A percentile compares a stretch with the other conserved stretches of the same genome.
Conservation (phyloP, 257 asterid genomes). For the Parsonsia alboflavescens region DNA sequence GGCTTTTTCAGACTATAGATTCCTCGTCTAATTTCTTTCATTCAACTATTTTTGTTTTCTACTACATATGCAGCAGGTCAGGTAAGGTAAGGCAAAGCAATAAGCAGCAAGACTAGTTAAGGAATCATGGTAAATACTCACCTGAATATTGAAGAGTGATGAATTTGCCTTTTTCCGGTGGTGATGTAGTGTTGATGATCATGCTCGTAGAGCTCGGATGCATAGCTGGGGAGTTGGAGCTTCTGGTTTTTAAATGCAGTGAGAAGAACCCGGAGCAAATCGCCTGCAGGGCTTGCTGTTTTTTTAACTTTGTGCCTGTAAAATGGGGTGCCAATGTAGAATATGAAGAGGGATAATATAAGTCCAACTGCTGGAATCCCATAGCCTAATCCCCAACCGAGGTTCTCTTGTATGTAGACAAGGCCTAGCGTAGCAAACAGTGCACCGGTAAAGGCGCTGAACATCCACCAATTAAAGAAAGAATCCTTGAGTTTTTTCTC, state of each 20-base stretch:
- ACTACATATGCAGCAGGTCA: background rate
- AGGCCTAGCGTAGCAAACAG: constrained; percentile 67
- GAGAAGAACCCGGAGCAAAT: constrained; percentile 40
- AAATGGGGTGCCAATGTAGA: constrained; percentile 59
- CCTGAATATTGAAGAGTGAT: constrained; percentile 62
- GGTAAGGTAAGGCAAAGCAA: background rate
- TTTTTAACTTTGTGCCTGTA: constrained; percentile 68
- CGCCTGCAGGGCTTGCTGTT: constrained; percentile 56
- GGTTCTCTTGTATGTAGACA: constrained; percentile 76
- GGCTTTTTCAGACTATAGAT: background rate
- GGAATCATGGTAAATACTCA: constrained; percentile 16
- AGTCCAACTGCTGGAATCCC: constrained; percentile 76
- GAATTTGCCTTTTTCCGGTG: constrained; percentile 56
- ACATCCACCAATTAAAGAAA: constrained; percentile 97
- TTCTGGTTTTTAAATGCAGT: constrained; percentile 50
- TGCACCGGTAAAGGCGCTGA: constrained; percentile 71
- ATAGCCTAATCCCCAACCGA: constrained; percentile 83
- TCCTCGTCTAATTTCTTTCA: background rate
- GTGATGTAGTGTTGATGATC: constrained; percentile 45
- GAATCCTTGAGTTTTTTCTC: constrained; percentile 71
- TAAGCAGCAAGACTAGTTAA: background rate
- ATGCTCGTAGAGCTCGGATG: constrained; percentile 56
- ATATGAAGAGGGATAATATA: constrained; percentile 44
- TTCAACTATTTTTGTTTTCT: background rate
- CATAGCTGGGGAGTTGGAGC: constrained; percentile 34